Conservation (phyloP, 192 early-diverging fungal species). For the Gonapodya sp. region DNA sequence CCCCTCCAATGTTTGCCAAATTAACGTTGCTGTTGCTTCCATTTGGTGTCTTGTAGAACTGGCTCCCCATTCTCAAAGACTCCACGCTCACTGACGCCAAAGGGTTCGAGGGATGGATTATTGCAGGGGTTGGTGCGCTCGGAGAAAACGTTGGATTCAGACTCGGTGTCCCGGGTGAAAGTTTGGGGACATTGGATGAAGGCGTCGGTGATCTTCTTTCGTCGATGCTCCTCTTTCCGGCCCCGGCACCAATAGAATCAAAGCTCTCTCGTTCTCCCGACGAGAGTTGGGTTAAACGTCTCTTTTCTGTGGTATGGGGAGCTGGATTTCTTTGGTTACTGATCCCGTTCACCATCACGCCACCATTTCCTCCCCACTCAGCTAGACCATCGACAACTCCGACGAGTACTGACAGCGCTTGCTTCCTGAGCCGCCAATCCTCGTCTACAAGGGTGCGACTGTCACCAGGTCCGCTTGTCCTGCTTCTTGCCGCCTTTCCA, state of each 20-base stretch:
- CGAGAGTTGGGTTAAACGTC: background rate
- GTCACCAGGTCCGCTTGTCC: conserved; percentile 11
- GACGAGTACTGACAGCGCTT: conserved; percentile 32
- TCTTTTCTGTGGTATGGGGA: background rate
- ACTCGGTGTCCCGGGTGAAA: background rate
- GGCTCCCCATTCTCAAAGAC: background rate
- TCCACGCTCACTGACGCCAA: background rate
- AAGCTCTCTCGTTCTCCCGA: background rate
- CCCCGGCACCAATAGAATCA: background rate
- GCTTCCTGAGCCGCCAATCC: conserved; percentile 29
- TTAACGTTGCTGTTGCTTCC: background rate
- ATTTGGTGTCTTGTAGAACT: background rate
- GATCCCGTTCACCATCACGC: background rate
- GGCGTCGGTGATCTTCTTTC: conserved; percentile 7
- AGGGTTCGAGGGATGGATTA: background rate
- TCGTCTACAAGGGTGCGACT: conserved; percentile 12
- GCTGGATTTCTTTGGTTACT: background rate
- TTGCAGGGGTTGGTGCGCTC: too few relatives aligned
- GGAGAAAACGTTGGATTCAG: background rate
- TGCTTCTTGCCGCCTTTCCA: conserved; percentile 33
- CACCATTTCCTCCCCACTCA: conserved; percentile 26
- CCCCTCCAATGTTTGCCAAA: background rate
- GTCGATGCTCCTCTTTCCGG: background rate
- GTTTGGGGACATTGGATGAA: background rate
- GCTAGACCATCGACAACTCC: conserved; percentile 39